Percentiles rank a stretch among this genome's conserved stretches.
phyloP scores from a whole-genome alignment of 495 filamentous ascomycete genomes.

The Choiromyces venosus region DNA sequence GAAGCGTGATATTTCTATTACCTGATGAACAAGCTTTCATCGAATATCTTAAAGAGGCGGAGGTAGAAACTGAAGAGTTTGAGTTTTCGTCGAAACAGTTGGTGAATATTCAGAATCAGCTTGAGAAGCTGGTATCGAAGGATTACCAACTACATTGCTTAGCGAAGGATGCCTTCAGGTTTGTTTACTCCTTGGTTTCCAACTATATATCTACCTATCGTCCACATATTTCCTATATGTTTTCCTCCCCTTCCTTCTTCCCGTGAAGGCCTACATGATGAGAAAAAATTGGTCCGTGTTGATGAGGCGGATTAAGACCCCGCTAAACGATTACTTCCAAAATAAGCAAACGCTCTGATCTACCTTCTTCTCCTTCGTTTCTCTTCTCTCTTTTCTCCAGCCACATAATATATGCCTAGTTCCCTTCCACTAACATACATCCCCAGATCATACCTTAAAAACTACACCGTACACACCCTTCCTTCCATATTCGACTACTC shows the following conservation, averaged over 20 bases:
- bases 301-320: conserved; percentile 56
- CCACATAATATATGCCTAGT: not conserved
- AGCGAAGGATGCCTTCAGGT: conserved; percentile 41
- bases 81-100: conserved; percentile 37
- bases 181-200: conserved; percentile 14
- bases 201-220: not conserved
- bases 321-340: conserved; percentile 46
- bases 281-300: conserved; percentile 53
- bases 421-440: conserved; percentile 12
- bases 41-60: conserved; percentile 22
- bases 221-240: not conserved
- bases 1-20: conserved; percentile 31
- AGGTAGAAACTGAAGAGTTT: conserved; percentile 36
- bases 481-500: conserved; percentile 33
- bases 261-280: conserved; percentile 27
- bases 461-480: conserved; percentile 36
- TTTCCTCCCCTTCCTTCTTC: not conserved
- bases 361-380: conserved; percentile 12
- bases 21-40: conserved; percentile 29
- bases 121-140: conserved; percentile 37
- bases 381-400: not conserved
- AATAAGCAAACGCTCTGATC: conserved; percentile 43
- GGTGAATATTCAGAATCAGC: conserved; percentile 23
- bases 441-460: conserved; percentile 39
- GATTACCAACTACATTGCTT: conserved; percentile 32